Evolutionary conservation across 129 eudicot genomes (phyloP).

Genomic region (Ambrosia artemisiifolia): DNA sequence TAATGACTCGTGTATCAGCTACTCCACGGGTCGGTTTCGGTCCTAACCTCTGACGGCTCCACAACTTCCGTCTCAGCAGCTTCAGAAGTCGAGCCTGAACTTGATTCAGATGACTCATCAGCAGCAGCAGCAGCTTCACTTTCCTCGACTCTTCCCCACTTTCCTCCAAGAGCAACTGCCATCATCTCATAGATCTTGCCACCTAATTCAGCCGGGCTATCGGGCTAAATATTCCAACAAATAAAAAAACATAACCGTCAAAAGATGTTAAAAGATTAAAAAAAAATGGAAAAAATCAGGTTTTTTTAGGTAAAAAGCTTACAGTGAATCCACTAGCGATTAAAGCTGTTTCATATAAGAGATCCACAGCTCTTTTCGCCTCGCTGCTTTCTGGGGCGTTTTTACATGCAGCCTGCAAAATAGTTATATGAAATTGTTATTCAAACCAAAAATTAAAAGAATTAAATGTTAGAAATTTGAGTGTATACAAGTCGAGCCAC

Average conservation of each 20-base stretch:
- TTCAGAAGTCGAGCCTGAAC: conserved; percentile 27
- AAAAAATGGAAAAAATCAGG: not conserved
- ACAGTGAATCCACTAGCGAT: conserved; percentile 94
- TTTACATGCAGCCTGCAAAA: conserved; percentile 88
- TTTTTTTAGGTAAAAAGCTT: conserved; percentile 18
- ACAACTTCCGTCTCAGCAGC: conserved; percentile 56
- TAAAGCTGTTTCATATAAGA: conserved; percentile 83
- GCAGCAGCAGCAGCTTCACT: conserved; percentile 14
- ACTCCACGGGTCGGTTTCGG: conserved; percentile 88
- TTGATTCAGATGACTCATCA: conserved; percentile 11
- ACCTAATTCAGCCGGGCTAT: conserved; percentile 96
- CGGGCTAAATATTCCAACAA: conserved; percentile 53
- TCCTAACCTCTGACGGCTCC: conserved; percentile 92
- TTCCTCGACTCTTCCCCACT: conserved; percentile 86
- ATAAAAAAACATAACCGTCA: not conserved
- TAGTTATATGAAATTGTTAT: not conserved
- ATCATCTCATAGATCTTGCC: conserved; percentile 96
- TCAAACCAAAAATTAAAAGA: not conserved
- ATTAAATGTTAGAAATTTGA: not conserved
- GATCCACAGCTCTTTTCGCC: conserved; percentile 78
- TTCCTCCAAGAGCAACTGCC: conserved; percentile 97
- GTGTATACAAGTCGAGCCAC: too few species aligned
- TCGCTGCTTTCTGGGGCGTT: conserved; percentile 79
- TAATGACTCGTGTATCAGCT: conserved; percentile 36
- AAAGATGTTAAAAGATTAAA: not conserved